Conservation (phyloP, 192 early-diverging fungal species). For the Glomus cerebriforme region DNA sequence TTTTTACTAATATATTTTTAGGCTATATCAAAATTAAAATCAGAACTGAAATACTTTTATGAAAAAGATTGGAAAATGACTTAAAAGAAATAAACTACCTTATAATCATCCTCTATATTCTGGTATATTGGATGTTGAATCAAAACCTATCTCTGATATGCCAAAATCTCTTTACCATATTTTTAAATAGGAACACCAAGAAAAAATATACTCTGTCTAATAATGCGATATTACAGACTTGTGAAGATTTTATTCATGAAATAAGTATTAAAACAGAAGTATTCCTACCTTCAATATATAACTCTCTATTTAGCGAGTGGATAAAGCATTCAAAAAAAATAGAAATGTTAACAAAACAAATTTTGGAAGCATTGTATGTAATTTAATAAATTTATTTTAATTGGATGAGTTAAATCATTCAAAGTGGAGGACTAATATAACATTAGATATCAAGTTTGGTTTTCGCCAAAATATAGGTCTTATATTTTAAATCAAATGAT, state of each 20-base stretch:
- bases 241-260: background rate
- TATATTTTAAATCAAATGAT: slow-evolving; percentile 8
- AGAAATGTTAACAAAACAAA: background rate
- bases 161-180: too few species aligned
- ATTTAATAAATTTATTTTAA: background rate
- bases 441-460: slow-evolving; percentile 18
- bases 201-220: background rate
- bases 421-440: background rate
- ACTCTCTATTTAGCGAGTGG: background rate
- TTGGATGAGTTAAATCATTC: background rate
- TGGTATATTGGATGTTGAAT: slow-evolving; percentile 17
- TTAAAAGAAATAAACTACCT: slow-evolving; percentile 1
- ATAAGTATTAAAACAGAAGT: background rate
- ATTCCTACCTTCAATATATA: background rate
- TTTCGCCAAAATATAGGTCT: slow-evolving; percentile 10
- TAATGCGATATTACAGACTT: background rate
- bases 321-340: background rate
- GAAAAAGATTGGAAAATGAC: slow-evolving; percentile 3
- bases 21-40: background rate
- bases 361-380: slow-evolving; percentile 22
- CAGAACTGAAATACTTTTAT: background rate
- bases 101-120: slow-evolving; percentile 18
- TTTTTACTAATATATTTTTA: background rate
- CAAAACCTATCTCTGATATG: slow-evolving; percentile 9
- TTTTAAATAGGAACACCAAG: background rate